These are phyloP conservation scores for Tubosaeta brunneosetosa DNA, from an alignment of 768 basidiomycete genomes.

Conservation along the genomic window DNA sequence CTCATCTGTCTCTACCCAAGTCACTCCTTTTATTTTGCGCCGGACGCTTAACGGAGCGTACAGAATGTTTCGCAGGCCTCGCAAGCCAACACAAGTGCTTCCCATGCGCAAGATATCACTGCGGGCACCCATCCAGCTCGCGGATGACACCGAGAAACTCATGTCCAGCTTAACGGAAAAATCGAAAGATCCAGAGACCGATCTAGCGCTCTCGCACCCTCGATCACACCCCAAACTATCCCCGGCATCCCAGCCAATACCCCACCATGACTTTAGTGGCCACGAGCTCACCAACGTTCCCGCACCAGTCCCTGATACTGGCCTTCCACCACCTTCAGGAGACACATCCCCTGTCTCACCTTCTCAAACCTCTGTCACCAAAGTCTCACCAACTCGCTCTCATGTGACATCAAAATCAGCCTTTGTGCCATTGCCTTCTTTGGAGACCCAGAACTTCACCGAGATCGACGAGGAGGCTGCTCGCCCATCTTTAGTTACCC, in stretches of 20 bases:
- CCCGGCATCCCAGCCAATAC: constrained; percentile 7
- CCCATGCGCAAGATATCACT: constrained; percentile 6
- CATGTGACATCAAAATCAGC: constrained; percentile 16
- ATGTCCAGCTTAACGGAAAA: constrained; percentile 7
- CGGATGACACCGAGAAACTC: constrained; percentile 23
- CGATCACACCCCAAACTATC: constrained; percentile 11
- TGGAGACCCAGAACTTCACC: constrained; percentile 25
- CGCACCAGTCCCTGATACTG: constrained; percentile 30
- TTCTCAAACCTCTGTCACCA: constrained; percentile 22
- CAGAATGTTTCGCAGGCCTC: constrained; percentile 17
- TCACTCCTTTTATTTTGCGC: constrained; percentile 24
- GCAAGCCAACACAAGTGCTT: constrained; percentile 4
- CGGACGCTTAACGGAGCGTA: constrained; percentile 19
- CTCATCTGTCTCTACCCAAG: constrained; percentile 10
- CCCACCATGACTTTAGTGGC: constrained; percentile 22
- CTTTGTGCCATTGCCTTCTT: constrained; percentile 28
- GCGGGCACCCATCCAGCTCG: constrained; percentile 6
- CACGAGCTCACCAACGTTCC: constrained; percentile 29
- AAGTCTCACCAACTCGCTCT: constrained; percentile 9
- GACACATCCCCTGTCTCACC: constrained; percentile 13
- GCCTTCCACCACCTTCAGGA: constrained; percentile 23
- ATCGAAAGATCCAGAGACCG: not conserved
- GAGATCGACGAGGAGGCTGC: constrained; percentile 14
- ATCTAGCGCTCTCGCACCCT: constrained; percentile 1
- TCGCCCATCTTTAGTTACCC: constrained; percentile 8